A percentile compares a stretch with the other conserved stretches of the same genome.
These are phyloP conservation scores for Aspergillus cavernicola DNA, from an alignment of 495 filamentous ascomycete genomes.

Conservation along the genomic window DNA sequence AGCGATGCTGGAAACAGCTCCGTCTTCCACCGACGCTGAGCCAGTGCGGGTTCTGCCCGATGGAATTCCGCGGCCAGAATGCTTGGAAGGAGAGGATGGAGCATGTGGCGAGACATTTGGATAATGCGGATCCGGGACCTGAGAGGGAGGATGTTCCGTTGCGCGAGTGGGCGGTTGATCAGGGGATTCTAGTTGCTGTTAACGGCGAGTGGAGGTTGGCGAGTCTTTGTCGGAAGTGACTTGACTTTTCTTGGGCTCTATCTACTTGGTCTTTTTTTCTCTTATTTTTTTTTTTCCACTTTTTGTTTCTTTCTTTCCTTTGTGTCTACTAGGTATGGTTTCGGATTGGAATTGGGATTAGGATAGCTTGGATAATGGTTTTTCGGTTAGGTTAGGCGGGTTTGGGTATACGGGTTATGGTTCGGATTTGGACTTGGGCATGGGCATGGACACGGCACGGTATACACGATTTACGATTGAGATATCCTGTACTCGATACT, in stretches of 20 bases:
- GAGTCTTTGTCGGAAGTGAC: conserved; percentile 10
- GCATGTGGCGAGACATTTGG: conserved; percentile 81
- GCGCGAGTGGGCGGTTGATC: conserved; percentile 48
- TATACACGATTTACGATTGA: background rate
- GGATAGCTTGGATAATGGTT: background rate
- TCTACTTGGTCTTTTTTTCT: background rate
- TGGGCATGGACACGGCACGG: background rate
- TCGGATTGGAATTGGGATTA: no score
- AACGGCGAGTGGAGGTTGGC: conserved; percentile 14
- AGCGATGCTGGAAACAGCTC: conserved; percentile 55
- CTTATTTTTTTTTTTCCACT: background rate
- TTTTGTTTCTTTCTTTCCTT: no score
- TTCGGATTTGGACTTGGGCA: background rate
- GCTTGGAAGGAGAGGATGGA: conserved; percentile 88
- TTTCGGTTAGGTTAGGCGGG: background rate
- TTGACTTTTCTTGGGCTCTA: background rate
- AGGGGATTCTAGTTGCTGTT: conserved; percentile 36
- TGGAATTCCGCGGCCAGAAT: conserved; percentile 55
- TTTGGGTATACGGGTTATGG: no score
- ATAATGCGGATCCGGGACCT: conserved; percentile 41
- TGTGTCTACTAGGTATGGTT: no score
- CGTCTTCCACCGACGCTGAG: conserved; percentile 59
- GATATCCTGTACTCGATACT: conserved; percentile 9
- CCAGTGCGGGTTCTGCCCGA: conserved; percentile 64
- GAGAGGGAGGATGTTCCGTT: conserved; percentile 44